These are phyloP conservation scores for Venturia effusa DNA, from an alignment of 2,329 filamentous ascomycete species.

Conservation along the genomic window DNA sequence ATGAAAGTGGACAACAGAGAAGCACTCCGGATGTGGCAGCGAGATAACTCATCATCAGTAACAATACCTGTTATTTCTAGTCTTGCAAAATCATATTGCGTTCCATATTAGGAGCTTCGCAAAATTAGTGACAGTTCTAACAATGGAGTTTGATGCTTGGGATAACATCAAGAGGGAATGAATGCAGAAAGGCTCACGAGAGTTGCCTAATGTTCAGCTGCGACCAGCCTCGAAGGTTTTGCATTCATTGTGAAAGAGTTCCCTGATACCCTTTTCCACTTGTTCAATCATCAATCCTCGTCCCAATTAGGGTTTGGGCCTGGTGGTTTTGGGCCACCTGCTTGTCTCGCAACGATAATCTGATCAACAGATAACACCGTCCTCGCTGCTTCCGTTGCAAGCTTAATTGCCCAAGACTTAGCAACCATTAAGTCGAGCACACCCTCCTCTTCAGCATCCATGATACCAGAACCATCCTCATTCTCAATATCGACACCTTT, in stretches of 20 bases:
- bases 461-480: conserved; percentile 64
- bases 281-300: conserved; percentile 38
- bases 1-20: not conserved
- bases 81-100: not conserved
- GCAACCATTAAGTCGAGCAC: conserved; percentile 86
- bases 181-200: too few species aligned
- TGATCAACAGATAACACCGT: conserved; percentile 95
- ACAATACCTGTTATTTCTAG: not conserved
- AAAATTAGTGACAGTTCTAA: too few species aligned
- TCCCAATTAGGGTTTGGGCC: conserved; percentile 79
- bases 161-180: too few species aligned
- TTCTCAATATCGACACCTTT: conserved; percentile 95
- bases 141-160: too few species aligned
- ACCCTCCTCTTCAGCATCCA: conserved; percentile 78
- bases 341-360: conserved; percentile 96
- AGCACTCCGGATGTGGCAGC: not conserved
- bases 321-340: conserved; percentile 92
- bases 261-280: not conserved
- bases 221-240: not conserved
- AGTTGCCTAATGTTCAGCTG: not conserved
- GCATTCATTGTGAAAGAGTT: not conserved
- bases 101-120: too few species aligned
- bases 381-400: conserved; percentile 87
- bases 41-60: not conserved
- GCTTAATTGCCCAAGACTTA: conserved; percentile 94